These are phyloP conservation scores for Arthrobotrys sinensis DNA, from an alignment of 2,329 filamentous ascomycete genomes.

Conservation along the genomic window DNA sequence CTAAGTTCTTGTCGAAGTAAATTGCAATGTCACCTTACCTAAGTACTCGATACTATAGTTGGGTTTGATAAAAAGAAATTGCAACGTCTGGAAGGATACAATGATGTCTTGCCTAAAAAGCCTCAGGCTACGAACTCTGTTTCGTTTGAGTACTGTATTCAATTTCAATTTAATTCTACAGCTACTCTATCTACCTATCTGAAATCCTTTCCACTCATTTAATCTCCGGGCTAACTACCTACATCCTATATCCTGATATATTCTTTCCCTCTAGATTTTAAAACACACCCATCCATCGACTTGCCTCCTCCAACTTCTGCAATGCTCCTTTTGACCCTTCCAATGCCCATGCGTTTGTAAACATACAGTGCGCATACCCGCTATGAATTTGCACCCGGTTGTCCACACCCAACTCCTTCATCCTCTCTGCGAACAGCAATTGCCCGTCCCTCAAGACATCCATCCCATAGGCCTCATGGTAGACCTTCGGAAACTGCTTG, in stretches of 20 bases:
- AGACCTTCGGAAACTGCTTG: slow-evolving; percentile 37
- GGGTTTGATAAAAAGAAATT: background rate
- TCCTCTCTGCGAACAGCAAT: slow-evolving; percentile 43
- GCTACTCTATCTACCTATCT: background rate
- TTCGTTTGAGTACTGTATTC: background rate
- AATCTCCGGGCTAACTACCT: too few relatives aligned
- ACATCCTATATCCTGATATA: background rate
- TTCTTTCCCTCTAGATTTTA: background rate
- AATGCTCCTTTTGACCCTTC: slow-evolving; percentile 19
- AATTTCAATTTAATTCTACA: too few relatives aligned
- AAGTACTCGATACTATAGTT: background rate
- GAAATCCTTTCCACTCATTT: too few relatives aligned
- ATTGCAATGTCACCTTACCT: background rate
- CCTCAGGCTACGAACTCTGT: background rate
- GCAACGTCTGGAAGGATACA: too few relatives aligned
- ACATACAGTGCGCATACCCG: slow-evolving; percentile 42
- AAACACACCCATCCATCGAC: slow-evolving; percentile 36
- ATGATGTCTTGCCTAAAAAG: background rate
- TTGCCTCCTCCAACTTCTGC: slow-evolving; percentile 23
- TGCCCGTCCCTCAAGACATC: slow-evolving; percentile 57
- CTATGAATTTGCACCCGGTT: slow-evolving; percentile 22
- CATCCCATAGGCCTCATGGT: slow-evolving; percentile 51
- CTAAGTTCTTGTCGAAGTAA: slow-evolving; percentile 38
- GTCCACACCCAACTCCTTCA: slow-evolving; percentile 42
- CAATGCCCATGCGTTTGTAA: slow-evolving; percentile 29